A percentile compares a stretch with the other conserved stretches of the same genome.
These are phyloP conservation scores for Scheffersomyces stambukii DNA, from an alignment of 1,139 yeast genomes.

Conservation along the genomic window DNA sequence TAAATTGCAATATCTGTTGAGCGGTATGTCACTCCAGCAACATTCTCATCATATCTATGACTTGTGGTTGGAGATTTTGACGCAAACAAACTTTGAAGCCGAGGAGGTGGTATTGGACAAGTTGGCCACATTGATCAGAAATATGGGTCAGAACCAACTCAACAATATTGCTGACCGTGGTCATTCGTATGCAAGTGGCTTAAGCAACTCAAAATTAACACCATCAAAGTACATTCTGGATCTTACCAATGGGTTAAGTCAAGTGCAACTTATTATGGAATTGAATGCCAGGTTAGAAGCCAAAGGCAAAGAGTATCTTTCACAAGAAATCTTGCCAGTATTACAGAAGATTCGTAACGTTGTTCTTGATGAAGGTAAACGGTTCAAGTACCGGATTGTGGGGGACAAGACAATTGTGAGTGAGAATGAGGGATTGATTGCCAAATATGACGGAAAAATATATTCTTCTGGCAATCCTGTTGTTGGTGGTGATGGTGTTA, in stretches of 20 bases:
- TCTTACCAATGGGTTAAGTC: conserved; percentile 66
- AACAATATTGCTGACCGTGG: conserved; percentile 83
- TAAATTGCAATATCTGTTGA: conserved; percentile 46
- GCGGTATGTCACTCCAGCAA: conserved; percentile 71
- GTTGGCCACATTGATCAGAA: conserved; percentile 66
- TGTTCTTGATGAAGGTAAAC: conserved; percentile 26
- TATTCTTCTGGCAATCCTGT: neutral
- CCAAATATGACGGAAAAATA: conserved; percentile 26
- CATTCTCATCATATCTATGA: conserved; percentile 59
- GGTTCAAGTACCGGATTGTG: conserved; percentile 57
- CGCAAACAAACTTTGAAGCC: conserved; percentile 58
- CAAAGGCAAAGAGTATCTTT: conserved; percentile 49
- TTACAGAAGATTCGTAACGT: conserved; percentile 53
- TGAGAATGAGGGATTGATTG: conserved; percentile 39
- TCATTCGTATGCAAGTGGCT: conserved; percentile 74
- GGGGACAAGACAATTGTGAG: conserved; percentile 45
- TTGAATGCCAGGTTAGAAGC: conserved; percentile 49
- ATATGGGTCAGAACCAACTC: conserved; percentile 73
- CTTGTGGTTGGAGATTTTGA: conserved; percentile 64
- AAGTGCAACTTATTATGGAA: conserved; percentile 64
- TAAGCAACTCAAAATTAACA: conserved; percentile 63
- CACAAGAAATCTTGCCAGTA: conserved; percentile 57
- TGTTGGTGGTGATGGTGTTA: conserved; percentile 4
- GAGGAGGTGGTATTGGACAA: conserved; percentile 59
- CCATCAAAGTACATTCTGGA: conserved; percentile 61